Percentiles rank a stretch among this genome's conserved stretches.
Conservation (phyloP, 768 basidiomycete species). For the Hericium rajendrae region DNA sequence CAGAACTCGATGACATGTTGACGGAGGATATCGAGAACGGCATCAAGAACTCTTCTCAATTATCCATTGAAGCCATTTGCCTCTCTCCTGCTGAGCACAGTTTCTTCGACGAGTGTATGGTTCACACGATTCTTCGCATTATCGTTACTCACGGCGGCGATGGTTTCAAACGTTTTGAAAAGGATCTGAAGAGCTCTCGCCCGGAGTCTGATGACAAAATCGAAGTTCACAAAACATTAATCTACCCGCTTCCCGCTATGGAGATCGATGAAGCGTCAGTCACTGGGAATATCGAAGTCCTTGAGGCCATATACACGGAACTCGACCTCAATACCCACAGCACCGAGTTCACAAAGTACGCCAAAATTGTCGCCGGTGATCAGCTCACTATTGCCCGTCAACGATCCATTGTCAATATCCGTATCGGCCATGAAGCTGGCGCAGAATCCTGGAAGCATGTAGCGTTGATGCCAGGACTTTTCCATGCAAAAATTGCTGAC, state of each 20-base stretch:
- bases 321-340: conserved; percentile 12
- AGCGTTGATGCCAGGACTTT: conserved; percentile 24
- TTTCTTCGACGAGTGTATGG: conserved; percentile 1
- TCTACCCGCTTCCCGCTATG: conserved; percentile 24
- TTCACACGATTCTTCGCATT: conserved; percentile 22
- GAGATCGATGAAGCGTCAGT: conserved; percentile 29
- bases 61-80: conserved; percentile 20
- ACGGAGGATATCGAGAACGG: conserved; percentile 13
- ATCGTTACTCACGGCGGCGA: conserved; percentile 23
- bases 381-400: conserved; percentile 28
- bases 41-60: conserved; percentile 17
- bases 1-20: conserved; percentile 18
- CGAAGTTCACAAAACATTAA: conserved; percentile 18
- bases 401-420: conserved; percentile 21
- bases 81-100: conserved; percentile 7
- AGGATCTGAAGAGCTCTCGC: conserved; percentile 9
- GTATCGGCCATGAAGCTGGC: conserved; percentile 23
- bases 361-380: conserved; percentile 20
- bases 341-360: neutral
- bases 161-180: conserved; percentile 18
- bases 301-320: conserved; percentile 20
- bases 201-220: conserved; percentile 20
- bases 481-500: conserved; percentile 29
- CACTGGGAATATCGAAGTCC: conserved; percentile 25
- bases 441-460: conserved; percentile 16